Base-by-base conservation (phyloP, 1,284 basidiomycete genomes). In the Trichosporon ovoides region DNA sequence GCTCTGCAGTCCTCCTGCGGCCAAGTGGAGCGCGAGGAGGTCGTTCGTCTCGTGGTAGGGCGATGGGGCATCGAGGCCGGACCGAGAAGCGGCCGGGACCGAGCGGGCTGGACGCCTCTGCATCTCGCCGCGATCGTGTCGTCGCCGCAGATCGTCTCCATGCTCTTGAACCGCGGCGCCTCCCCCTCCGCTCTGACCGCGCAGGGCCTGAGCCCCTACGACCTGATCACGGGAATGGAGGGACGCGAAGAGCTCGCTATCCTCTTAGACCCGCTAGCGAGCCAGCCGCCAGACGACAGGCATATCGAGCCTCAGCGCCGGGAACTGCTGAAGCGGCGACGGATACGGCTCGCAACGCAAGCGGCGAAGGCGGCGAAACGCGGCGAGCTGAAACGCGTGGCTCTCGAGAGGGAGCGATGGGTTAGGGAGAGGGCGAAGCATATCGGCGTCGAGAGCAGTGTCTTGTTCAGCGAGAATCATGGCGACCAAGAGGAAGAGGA, bases 41-140 rank as follows among this genome's bases (percentile, higher is more conserved):
- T 86, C 59, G 87, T 94, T 2, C 81, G 91, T 53, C 76, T 91
- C 43, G 80, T 96, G 35, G 84, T 91, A 16, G 82, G 84, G 48
- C 85, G 91, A 68, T 88, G 91, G 49, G 86, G 90, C 2, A 59
- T 71, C 6, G 59, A 59, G 7, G 58, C 61, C 5, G 72, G 72
- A 13, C 69, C 67, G 9, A 55, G 68, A 35, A 54, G 50, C 7
- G 68, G 68, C 2, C 61, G 66, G 31, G 68, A 71, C 60, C 55
- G 58, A 91, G 90, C 84, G 59, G 93, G 94, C 38, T 98, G 94
- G 94, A 93, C 91, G 3, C 86, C 94, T 1, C 80, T 98, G n/a
- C 95, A 97, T 73, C 89, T 95, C 79, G 92, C 94, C 11, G 89
- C 88, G 14, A 78, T 97, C 57, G 80, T 91, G 49, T 87, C 91